These are phyloP conservation scores for Hypoxylon rickii DNA, from an alignment of 495 filamentous ascomycete genomes.

Conservation along the genomic window DNA sequence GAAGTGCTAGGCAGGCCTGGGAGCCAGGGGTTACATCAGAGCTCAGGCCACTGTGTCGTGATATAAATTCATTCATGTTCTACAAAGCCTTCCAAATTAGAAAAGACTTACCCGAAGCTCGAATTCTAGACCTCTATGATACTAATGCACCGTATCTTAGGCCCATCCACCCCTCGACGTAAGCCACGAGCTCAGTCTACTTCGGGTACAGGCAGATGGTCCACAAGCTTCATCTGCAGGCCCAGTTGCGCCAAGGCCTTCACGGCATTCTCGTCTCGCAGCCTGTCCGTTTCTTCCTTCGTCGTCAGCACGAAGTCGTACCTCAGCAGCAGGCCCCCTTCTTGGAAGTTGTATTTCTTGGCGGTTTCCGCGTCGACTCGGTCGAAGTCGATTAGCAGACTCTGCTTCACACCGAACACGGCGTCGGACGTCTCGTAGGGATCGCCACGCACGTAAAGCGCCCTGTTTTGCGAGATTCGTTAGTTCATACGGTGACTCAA, in stretches of 20 bases:
- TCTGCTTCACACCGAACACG: conserved; percentile 91
- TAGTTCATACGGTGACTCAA: background rate
- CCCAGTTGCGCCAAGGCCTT: conserved; percentile 75
- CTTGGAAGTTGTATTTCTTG: conserved; percentile 67
- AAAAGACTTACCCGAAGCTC: no score
- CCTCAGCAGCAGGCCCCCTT: conserved; percentile 69
- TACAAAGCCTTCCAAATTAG: no score
- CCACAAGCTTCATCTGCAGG: conserved; percentile 73
- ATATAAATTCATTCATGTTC: no score
- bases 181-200: conserved; percentile 50
- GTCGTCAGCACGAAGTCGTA: conserved; percentile 77
- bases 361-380: conserved; percentile 63
- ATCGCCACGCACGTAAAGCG: conserved; percentile 81
- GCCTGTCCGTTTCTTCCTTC: conserved; percentile 67
- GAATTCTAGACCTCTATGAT: no score
- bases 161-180: no score
- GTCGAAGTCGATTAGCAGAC: conserved; percentile 72
- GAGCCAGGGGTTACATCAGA: no score
- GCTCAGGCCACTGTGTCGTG: no score
- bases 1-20: no score
- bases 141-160: conserved; percentile 5
- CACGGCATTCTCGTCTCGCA: conserved; percentile 73
- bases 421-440: conserved; percentile 91
- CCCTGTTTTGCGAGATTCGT: conserved; percentile 46
- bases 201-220: conserved; percentile 79